A percentile compares a stretch with the other conserved stretches of the same genome.
These are phyloP conservation scores for Backusella parvicylindrica DNA, from an alignment of 192 early-diverging fungal species.

Conservation along the genomic window DNA sequence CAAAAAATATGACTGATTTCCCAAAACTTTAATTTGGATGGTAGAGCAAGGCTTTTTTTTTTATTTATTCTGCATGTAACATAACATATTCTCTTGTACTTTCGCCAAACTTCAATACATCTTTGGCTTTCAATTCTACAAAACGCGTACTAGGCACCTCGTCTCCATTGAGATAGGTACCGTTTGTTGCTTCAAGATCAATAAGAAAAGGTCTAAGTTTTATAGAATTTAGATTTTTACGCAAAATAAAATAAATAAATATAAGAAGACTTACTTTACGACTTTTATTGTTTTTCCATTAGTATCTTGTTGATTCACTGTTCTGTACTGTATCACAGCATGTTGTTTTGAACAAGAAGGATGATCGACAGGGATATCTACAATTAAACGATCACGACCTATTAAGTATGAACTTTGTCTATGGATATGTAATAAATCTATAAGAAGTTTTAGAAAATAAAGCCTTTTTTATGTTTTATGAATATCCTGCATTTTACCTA, in stretches of 20 bases:
- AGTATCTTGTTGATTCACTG: constrained; percentile 43
- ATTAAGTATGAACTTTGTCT: constrained; percentile 84
- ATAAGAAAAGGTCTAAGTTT: constrained; percentile 94
- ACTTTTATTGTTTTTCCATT: constrained; percentile 39
- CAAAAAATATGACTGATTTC: not conserved
- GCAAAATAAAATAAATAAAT: not conserved
- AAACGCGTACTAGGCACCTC: constrained; percentile 73
- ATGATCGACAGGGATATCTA: constrained; percentile 93
- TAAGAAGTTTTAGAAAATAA: not conserved
- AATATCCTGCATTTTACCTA: constrained; percentile 51
- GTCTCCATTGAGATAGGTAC: constrained; percentile 83
- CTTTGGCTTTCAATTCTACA: constrained; percentile 77
- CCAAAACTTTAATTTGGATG: not conserved
- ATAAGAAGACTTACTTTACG: constrained; percentile 49
- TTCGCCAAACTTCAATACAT: constrained; percentile 88
- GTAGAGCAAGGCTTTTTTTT: not conserved
- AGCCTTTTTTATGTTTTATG: not conserved
- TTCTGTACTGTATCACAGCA: constrained; percentile 87
- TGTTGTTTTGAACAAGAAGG: constrained; percentile 95
- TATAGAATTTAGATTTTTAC: too few species aligned
- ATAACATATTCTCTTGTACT: constrained; percentile 92
- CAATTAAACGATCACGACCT: constrained; percentile 81
- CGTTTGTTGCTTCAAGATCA: constrained; percentile 90
- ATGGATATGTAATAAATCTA: constrained; percentile 85
- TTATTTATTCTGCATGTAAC: constrained; percentile 41